Evolutionary conservation across 2,329 filamentous ascomycete species (phyloP).

Genomic region (Trichophyton equinum): DNA sequence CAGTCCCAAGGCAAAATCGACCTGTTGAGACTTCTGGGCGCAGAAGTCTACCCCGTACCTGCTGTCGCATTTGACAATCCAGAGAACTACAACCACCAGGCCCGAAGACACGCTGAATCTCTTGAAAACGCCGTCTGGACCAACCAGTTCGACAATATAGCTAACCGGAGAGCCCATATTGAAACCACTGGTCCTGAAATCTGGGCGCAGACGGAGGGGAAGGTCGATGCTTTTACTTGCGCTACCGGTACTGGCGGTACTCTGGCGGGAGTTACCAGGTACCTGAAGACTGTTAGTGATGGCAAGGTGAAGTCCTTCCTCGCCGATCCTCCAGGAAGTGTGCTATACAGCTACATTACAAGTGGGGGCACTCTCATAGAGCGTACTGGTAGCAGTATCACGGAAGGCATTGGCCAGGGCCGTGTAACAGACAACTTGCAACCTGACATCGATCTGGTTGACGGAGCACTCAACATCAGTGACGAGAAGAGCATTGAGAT

Average conservation of each 20-base stretch:
- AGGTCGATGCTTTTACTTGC: conserved; percentile 88
- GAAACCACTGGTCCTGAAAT: conserved; percentile 97
- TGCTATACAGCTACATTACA: conserved; percentile 82
- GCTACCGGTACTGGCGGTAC: conserved; percentile 89
- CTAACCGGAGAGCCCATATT: conserved; percentile 85
- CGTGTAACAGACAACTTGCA: conserved; percentile 89
- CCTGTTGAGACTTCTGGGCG: conserved; percentile 75
- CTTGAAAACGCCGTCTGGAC: conserved; percentile 92
- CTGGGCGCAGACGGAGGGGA: conserved; percentile 79
- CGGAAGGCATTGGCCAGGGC: conserved; percentile 94
- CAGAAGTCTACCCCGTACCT: conserved; percentile 90
- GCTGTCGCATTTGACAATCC: conserved; percentile 93
- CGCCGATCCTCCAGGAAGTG: conserved; percentile 85
- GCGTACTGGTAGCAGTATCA: conserved; percentile 75
- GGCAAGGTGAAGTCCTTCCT: conserved; percentile 77
- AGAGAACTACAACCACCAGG: conserved; percentile 96
- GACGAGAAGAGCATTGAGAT: conserved; percentile 95
- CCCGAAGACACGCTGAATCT: conserved; percentile 71
- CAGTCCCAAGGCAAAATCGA: conserved; percentile 98
- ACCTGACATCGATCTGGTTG: conserved; percentile 70
- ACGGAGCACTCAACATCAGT: conserved; percentile 70
- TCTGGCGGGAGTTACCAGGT: conserved; percentile 75
- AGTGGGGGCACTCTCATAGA: conserved; percentile 76
- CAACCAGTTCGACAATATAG: conserved; percentile 95
- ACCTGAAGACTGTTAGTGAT: conserved; percentile 68